Evolutionary conservation across 306 rosid species (phyloP).

Genomic region (Quercus gilva): DNA sequence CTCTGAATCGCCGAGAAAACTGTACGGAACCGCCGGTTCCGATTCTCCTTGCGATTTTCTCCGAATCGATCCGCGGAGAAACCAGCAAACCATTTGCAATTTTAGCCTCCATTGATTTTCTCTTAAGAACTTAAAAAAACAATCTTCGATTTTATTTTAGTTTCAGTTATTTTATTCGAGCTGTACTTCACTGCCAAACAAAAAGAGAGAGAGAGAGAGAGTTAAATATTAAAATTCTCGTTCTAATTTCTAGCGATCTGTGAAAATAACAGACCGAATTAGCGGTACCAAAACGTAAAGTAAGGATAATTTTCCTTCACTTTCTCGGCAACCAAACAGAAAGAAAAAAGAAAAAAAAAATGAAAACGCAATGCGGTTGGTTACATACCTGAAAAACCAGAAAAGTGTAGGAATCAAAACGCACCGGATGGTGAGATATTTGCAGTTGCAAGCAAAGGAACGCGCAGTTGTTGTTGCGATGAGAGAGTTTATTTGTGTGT

Average conservation of each 20-base stretch:
- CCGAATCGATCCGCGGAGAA: slow-evolving; percentile 43
- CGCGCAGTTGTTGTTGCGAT: too few relatives aligned
- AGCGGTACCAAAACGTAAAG: neutral
- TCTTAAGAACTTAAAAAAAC: neutral
- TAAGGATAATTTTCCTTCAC: neutral
- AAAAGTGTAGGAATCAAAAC: neutral
- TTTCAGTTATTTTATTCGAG: neutral
- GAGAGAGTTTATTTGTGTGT: too few relatives aligned
- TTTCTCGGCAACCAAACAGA: neutral
- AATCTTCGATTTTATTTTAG: neutral
- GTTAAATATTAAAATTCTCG: too few relatives aligned
- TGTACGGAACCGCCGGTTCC: slow-evolving; percentile 28
- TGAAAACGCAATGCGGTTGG: neutral
- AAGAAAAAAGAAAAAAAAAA: neutral
- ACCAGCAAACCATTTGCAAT: slow-evolving; percentile 37
- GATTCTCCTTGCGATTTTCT: slow-evolving; percentile 28
- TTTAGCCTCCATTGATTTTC: slow-evolving; percentile 54
- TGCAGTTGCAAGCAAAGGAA: neutral
- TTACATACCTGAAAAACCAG: neutral
- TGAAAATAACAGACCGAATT: neutral
- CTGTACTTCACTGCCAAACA: slow-evolving; percentile 9
- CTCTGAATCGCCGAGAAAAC: slow-evolving; percentile 30
- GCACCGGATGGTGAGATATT: neutral
- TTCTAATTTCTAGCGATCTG: neutral
- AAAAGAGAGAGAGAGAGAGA: neutral